These are phyloP conservation scores for Anthracocystis panici-leucophaei DNA, from an alignment of 1,284 basidiomycete species.

Conservation along the genomic window DNA sequence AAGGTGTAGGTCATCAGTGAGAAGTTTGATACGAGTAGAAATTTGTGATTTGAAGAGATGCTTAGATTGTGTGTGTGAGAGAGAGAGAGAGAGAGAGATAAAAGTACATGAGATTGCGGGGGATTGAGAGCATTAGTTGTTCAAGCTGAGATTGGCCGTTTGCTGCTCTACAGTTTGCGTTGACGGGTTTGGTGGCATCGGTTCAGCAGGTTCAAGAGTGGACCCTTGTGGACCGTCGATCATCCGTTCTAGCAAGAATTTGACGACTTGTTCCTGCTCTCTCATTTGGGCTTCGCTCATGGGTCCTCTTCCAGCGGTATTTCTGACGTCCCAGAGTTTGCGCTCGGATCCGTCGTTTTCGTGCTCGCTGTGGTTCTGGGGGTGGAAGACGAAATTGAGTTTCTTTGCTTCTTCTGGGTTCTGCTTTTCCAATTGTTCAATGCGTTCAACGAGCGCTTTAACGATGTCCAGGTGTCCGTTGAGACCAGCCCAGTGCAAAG, in stretches of 20 bases:
- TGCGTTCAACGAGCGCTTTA: conserved; percentile 51
- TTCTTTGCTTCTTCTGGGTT: conserved; percentile 37
- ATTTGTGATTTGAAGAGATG: no score
- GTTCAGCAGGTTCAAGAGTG: conserved; percentile 22
- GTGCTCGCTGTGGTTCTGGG: conserved; percentile 22
- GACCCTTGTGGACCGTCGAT: conserved; percentile 46
- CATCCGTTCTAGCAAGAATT: conserved; percentile 60
- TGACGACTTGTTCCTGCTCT: conserved; percentile 63
- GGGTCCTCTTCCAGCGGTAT: conserved; percentile 65
- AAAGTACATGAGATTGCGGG: conserved; percentile 14
- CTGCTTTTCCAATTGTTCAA: conserved; percentile 52
- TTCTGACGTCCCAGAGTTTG: conserved; percentile 67
- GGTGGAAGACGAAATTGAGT: conserved; percentile 42
- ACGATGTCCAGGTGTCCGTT: conserved; percentile 64
- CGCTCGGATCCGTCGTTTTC: conserved; percentile 52
- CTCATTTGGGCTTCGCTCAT: conserved; percentile 69
- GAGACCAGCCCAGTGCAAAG: conserved; percentile 68
- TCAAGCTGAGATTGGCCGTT: conserved; percentile 29
- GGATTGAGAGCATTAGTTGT: conserved; percentile 7
- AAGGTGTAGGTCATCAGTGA: conserved; percentile 1
- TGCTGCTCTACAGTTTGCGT: conserved; percentile 18
- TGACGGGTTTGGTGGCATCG: conserved; percentile 22
- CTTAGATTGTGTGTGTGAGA: not conserved
- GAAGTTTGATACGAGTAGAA: conserved; percentile 26
- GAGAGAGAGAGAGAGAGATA: not conserved